Base-by-base conservation (phyloP, 2,329 filamentous ascomycete genomes). In the Periconia digitata region DNA sequence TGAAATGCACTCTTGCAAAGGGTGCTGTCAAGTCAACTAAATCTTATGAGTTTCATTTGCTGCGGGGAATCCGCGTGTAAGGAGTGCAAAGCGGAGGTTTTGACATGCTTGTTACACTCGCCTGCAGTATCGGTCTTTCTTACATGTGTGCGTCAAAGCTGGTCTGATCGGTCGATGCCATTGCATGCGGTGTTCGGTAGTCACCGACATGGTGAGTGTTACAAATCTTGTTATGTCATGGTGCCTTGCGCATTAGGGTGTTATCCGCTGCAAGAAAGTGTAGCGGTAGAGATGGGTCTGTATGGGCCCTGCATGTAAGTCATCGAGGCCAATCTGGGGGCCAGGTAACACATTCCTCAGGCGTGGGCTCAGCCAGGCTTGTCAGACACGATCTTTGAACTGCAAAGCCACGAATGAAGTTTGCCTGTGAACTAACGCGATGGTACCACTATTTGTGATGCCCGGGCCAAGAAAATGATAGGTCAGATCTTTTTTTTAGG, bases 61-160 rank as follows among this genome's bases (percentile, higher is more conserved):
- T 42, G 34, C 47, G 17, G 21, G 27, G 27, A 15, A 32, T 15
- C 12, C 24, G 34, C 38, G 27, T 45, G 22, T 36, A 27, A n/a
- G n/a, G 37, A 21, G 37, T 36, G 10, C 21, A 17, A 34, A 40
- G 34, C 44, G 48, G 43, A 55, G 59, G 59, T 62, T 59, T 62
- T 63, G 61, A 64, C 58, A 66, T 46, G 41, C 29, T 47, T 29
- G 60, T 62, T 23, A 53, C 45, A 67, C 62, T 18, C 8, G 37
- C 34, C 45, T 47, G 44, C 41, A 22, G 49, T 34, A 43, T 16
- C 37, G 12, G 16, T 22, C 18, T 21, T 20, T 20, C 21, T 36
- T 15, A 13, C 42, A 47, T 34, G 18, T 22, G 21, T 41, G 41
- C 20, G 46, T 38, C 44, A 34, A 40, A 32, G 43, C 36, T 44